Percentiles rank a stretch among this genome's conserved stretches.
Conservation (phyloP, 345 rosid species). For the Lumnitzera racemosa region DNA sequence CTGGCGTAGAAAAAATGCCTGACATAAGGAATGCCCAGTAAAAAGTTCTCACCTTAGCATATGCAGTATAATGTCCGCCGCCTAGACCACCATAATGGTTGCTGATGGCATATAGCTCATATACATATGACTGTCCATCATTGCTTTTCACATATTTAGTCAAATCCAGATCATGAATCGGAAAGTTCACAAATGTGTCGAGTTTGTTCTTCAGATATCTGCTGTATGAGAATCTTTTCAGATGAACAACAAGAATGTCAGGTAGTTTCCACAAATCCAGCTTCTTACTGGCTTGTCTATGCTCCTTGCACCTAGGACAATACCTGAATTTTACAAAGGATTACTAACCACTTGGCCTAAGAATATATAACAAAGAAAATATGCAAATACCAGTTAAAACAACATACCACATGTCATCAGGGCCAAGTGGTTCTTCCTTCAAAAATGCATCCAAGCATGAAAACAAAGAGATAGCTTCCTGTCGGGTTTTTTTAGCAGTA, state of each 20-base stretch:
- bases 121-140: constrained; percentile 48
- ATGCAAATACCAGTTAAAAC: background rate
- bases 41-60: constrained; percentile 56
- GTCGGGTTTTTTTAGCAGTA: constrained; percentile 62
- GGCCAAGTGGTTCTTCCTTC: constrained; percentile 91
- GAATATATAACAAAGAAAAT: background rate
- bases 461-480: constrained; percentile 75
- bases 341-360: background rate
- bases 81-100: constrained; percentile 93
- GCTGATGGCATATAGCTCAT: constrained; percentile 84
- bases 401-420: constrained; percentile 90
- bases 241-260: constrained; percentile 79
- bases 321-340: constrained; percentile 39
- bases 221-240: constrained; percentile 84
- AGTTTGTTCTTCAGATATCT: constrained; percentile 77
- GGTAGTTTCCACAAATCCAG: constrained; percentile 91
- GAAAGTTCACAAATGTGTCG: constrained; percentile 76
- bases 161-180: constrained; percentile 67
- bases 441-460: constrained; percentile 93
- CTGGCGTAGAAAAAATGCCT: background rate
- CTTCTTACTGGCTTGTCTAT: constrained; percentile 87
- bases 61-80: constrained; percentile 94
- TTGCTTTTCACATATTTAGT: constrained; percentile 61
- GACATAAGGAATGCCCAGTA: background rate
- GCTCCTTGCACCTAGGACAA: constrained; percentile 84